Base-by-base conservation (phyloP, 495 filamentous ascomycete genomes). In the Tuber borchii region DNA sequence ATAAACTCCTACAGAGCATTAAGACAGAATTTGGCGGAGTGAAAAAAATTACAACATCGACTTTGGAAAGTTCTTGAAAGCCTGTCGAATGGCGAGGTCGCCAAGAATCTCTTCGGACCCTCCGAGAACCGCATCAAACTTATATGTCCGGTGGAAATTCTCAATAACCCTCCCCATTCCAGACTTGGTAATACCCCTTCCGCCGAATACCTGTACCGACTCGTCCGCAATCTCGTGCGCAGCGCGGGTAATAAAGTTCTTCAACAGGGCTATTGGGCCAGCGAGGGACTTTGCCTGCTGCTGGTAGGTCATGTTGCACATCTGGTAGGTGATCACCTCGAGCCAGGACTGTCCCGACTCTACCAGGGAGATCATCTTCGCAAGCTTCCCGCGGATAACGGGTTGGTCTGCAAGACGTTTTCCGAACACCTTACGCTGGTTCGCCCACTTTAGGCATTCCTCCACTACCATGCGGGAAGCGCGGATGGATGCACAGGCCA, bases 291-390 rank as follows among this genome's bases (percentile, higher is more conserved):
- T 87, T n/a, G 91, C 85, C 80, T 95, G 93, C 83, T 97, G 85
- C 56, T 88, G 85, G 84, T 97, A 95, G 75, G 86, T 87, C 92
- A 97, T 93, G 83, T 93, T 85, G 85, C 88, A 91, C 93, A 97
- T 97, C 82, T 97, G 93, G 86, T 93, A 92, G 42, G 90, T 91
- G 79, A 95, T 90, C 40, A 88, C 88, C 83, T 97, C 93, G 34
- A 95, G 88, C 93, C 93, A 97, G 43, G 93, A 88, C 83, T 97
- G 93, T 85, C 92, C 90, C 26, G 92, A 86, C 81, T 97, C 93
- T 77, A 89, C 88, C 61, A 92, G 89, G 22, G 91, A 89, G 76
- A 97, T 95, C 92, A 97, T 94, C 83, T 92, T 92, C 42, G 93
- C 93, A 74, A 95, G 89, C 76, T 97, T 95, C 79, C 92, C 91